A percentile compares a stretch with the other conserved stretches of the same genome.
phyloP scores from a whole-genome alignment of 2,329 filamentous ascomycete species.

The Penicillium sp. region DNA sequence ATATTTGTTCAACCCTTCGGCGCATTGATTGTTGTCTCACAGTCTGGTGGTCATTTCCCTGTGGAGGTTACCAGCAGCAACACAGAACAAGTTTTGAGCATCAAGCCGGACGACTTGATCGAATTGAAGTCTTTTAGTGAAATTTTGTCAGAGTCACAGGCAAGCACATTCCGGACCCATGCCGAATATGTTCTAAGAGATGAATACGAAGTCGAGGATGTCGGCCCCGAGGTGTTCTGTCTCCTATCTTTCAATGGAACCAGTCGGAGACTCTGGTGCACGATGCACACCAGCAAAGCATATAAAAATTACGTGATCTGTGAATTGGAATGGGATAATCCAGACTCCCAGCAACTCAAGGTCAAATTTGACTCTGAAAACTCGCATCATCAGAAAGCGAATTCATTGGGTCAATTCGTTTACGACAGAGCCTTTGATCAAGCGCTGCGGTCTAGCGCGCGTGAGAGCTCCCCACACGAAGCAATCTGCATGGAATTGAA shows the following conservation, averaged over 20 bases:
- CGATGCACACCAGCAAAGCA: constrained; percentile 66
- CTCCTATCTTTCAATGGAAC: constrained; percentile 52
- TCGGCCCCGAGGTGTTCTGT: constrained; percentile 79
- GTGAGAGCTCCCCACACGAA: constrained; percentile 40
- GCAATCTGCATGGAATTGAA: constrained; percentile 38
- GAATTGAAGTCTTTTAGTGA: constrained; percentile 67
- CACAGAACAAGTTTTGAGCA: constrained; percentile 64
- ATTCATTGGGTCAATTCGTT: not conserved
- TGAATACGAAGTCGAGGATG: constrained; percentile 62
- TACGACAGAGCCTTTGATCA: not conserved
- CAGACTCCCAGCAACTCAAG: not conserved
- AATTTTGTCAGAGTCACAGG: constrained; percentile 73
- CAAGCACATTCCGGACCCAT: constrained; percentile 73
- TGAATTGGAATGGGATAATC: constrained; percentile 71
- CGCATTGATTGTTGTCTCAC: constrained; percentile 64
- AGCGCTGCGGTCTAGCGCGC: constrained; percentile 23
- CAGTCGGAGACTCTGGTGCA: constrained; percentile 72
- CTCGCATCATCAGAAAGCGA: not conserved
- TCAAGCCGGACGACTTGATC: constrained; percentile 69
- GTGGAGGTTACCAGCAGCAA: constrained; percentile 76
- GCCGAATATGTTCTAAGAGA: constrained; percentile 78
- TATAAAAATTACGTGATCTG: constrained; percentile 69
- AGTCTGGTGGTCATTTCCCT: constrained; percentile 57
- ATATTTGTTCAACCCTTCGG: constrained; percentile 76
- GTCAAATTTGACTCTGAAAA: not conserved